Base-by-base conservation (phyloP, 2,329 filamentous ascomycete species). In the Stachybotrys elegans region DNA sequence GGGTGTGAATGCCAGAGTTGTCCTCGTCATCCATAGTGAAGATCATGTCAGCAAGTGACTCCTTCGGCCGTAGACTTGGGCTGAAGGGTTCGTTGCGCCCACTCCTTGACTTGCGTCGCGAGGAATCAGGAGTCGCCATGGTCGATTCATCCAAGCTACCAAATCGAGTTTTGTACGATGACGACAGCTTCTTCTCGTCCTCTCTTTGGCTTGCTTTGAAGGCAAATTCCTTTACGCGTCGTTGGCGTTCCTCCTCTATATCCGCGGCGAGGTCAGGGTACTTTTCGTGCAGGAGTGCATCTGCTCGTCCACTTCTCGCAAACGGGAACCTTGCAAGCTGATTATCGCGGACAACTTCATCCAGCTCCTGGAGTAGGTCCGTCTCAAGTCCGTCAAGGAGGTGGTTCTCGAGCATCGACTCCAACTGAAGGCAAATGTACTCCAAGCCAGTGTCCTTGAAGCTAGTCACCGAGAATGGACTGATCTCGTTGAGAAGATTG, bases 21-120 rank as follows among this genome's bases (percentile, higher is more conserved):
- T 74, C 75, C 35, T 90, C 88, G 29, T 94, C 90, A 46, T 95
- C 92, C 90, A 96, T 96, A 51, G 88, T 82, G 58, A 96, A 96
- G 63, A 95, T 95, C 43, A 96, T 74, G 53, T 96, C 91, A 29
- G 75, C 75, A 2, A 76, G 70, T 1, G 86, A 91, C 17, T 75
- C 75, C 55, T 81, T 89, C 2, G 84, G 75, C 43, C 79, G 83
- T 36, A 93, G 70, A 16, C 69, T 72, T 1, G 89, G 88, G 44
- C 81, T 88, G 42, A 78, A 73, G 0, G 75, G 71, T 48, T 81
- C 79, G 49, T 81, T 82, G 13, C 63, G 68, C 17, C 56, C 56
- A 6, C 54, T 54, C 44, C 72, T 78, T 1, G 69, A 69, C 46
- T 71, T 78, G 42, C 67, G 67, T 43, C 74, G 71, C 21, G 48